Evolutionary conservation across 805 yeast genomes (phyloP), one percentile per base, ranked within the genome.

Genomic region (Suhomyces kilbournensis): DNA sequence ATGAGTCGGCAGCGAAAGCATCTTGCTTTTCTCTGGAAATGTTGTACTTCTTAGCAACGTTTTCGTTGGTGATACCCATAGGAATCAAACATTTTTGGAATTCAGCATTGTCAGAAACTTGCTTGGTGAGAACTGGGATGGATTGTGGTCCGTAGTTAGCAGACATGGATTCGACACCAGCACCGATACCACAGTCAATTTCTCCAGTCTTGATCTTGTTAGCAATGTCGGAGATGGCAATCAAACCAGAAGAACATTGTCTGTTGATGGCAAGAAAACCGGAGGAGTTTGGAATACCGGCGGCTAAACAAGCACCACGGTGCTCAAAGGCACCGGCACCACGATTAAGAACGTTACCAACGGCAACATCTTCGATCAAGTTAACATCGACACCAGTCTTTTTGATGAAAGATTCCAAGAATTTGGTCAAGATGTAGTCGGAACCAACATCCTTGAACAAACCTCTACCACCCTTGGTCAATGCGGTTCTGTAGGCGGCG

Each of bases 281-380:
- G 12, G 86, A 79, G 2, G 84, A 71, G 67, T 86, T 74, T 30
- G 97, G 97, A 49, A 92, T 79, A 35, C 97, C 98, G 9, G 97
- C 96, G 19, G 92, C 94, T 53, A 93, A 79, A 59, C 82, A 78
- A 42, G 97, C 97, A 47, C 96, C 97, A 61, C 98, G 79, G 72
- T 90, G 96, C 72, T 92, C 97, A 52, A 87, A 86, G 50, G 94
- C 97, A 62, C 97, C 98, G 22, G 97, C 96, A 48, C 96, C 97
- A 46, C 83, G 81, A 74, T 92, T 90, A 65, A 92, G 79, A 25
- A 93, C 97, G 69, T 93, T 93, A 60, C 98, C 98, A 56, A 90
- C 85, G 30, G 86, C 86, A 53, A 93, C 85, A 63, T 93, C 97
- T 61, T 87, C 96, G 55, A 93, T 84, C 58, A 83, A 65, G 52